These are phyloP conservation scores for Coniella vitis DNA, from an alignment of 2,329 filamentous ascomycete species.

Conservation along the genomic window DNA sequence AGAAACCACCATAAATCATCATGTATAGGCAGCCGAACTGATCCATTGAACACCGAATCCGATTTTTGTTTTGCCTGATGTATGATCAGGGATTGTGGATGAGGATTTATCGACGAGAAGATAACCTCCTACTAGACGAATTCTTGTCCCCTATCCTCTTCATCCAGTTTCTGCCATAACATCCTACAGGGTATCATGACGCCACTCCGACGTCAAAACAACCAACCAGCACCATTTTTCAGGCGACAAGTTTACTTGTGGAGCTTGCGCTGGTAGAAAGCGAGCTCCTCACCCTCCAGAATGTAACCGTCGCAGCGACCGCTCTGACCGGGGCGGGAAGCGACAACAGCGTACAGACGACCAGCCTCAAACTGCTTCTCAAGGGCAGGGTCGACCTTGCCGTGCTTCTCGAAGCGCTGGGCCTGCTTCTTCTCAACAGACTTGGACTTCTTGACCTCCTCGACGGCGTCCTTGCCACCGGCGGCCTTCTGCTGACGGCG, in stretches of 20 bases:
- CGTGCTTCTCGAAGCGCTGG: slow-evolving; percentile 68
- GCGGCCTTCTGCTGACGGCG: slow-evolving; percentile 79
- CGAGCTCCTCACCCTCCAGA: slow-evolving; percentile 97
- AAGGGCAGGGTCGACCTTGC: slow-evolving; percentile 88
- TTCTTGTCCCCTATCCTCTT: slow-evolving; percentile 2
- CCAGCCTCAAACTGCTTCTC: slow-evolving; percentile 99
- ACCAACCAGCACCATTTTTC: not conserved
- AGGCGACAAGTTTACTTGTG: slow-evolving; percentile 70
- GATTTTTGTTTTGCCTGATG: slow-evolving; percentile 8
- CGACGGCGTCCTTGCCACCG: slow-evolving; percentile 45
- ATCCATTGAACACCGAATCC: slow-evolving; percentile 18
- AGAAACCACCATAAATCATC: slow-evolving; percentile 11
- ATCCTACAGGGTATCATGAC: not conserved
- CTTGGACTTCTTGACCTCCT: slow-evolving; percentile 90
- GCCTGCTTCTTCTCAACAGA: slow-evolving; percentile 94
- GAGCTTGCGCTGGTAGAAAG: slow-evolving; percentile 99
- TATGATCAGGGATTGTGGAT: slow-evolving; percentile 5
- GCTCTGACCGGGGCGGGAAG: slow-evolving; percentile 92
- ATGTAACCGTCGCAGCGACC: slow-evolving; percentile 96
- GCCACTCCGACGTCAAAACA: slow-evolving; percentile 3
- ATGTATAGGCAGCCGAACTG: slow-evolving; percentile 12
- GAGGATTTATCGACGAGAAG: not conserved
- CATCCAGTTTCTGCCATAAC: not conserved
- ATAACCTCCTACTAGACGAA: slow-evolving; percentile 6
- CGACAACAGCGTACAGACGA: slow-evolving; percentile 89